Evolutionary conservation across 2,329 filamentous ascomycete genomes (phyloP).

Genomic region (Colletotrichum sansevieriae): DNA sequence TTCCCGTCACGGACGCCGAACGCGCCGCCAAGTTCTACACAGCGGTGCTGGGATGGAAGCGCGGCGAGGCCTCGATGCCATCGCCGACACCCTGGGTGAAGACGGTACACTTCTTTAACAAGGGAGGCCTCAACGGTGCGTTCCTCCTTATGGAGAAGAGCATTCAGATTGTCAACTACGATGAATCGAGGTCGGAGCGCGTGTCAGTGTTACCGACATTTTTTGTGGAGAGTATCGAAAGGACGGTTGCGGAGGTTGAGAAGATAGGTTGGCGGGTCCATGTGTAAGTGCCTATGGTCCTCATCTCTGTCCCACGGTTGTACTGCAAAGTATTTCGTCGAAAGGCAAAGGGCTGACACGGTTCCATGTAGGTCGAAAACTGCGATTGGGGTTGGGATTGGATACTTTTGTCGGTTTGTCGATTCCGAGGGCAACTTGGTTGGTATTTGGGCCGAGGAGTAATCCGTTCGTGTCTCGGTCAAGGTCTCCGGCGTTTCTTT

Average conservation of each 20-base stretch:
- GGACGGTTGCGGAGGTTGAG: slow-evolving; percentile 48
- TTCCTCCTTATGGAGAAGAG: slow-evolving; percentile 51
- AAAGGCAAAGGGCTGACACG: background rate
- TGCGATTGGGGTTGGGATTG: slow-evolving; percentile 51
- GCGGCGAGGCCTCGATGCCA: slow-evolving; percentile 43
- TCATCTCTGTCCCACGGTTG: background rate
- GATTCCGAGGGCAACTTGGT: slow-evolving; percentile 56
- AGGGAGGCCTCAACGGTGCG: slow-evolving; percentile 51
- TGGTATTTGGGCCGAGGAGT: slow-evolving; percentile 51
- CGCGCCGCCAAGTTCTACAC: slow-evolving; percentile 55
- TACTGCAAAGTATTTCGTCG: too few relatives aligned
- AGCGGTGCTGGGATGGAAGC: slow-evolving; percentile 52
- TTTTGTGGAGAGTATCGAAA: slow-evolving; percentile 50
- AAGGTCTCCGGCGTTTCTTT: background rate
- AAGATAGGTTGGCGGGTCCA: slow-evolving; percentile 51
- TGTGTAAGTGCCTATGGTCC: slow-evolving; percentile 48
- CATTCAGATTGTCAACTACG: slow-evolving; percentile 47
- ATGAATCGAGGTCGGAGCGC: slow-evolving; percentile 44
- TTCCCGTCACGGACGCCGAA: slow-evolving; percentile 52
- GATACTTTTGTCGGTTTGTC: slow-evolving; percentile 52
- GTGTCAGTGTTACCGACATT: slow-evolving; percentile 52
- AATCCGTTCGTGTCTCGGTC: slow-evolving; percentile 18
- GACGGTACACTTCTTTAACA: slow-evolving; percentile 52
- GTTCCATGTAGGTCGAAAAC: slow-evolving; percentile 50
- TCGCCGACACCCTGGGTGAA: slow-evolving; percentile 45